Base-by-base conservation (phyloP, 2,329 filamentous ascomycete genomes). In the Mollisiaceae sp. region DNA sequence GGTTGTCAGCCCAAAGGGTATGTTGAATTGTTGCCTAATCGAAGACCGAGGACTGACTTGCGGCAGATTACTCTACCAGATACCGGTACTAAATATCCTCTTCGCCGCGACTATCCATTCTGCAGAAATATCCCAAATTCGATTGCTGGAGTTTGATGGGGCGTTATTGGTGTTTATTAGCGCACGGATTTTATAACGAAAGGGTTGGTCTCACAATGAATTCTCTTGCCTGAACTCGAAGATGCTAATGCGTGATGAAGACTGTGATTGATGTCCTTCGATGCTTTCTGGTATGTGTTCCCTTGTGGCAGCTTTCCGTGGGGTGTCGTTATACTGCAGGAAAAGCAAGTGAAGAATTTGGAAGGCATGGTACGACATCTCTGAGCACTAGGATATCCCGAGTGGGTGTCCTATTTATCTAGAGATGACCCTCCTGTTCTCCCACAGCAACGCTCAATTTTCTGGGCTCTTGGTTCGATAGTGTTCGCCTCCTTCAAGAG, bases 1-100 rank as follows among this genome's bases (percentile, higher is more conserved):
- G 72, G 95, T 99, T 47, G 93, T 98, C 71, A 97, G 93, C 76
- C 95, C 94, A 0, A 99, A 98, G 83, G 94, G 69, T 72, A 45
- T 22, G 59, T 41, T 18, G 36, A 35, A 12, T 32, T 22, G n/a
- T 1, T 55, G 56, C 8, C 6, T 20, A 2, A 15, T n/a, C 22
- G 12, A 24, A 55, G 18, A 14, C 11, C 35, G 22, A 38, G 3
- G 47, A 63, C 69, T 71, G 50, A 70, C 32, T n/a, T 52, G 24
- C 24, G 58, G 39, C 60, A 71, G 71, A 85, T 75, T 90, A 90
- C 74, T 90, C 87, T 41, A 91, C 89, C 1, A 82, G 89, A 74
- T 91, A 91, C 74, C 81, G 89, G 65, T 91, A 91, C 76, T 91
- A 75, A 74, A 32, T 9, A 45, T 20, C 18, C 22, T 12, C 54